Base-by-base conservation (phyloP, 2,329 filamentous ascomycete genomes). In the Pseudogymnoascus sp. region DNA sequence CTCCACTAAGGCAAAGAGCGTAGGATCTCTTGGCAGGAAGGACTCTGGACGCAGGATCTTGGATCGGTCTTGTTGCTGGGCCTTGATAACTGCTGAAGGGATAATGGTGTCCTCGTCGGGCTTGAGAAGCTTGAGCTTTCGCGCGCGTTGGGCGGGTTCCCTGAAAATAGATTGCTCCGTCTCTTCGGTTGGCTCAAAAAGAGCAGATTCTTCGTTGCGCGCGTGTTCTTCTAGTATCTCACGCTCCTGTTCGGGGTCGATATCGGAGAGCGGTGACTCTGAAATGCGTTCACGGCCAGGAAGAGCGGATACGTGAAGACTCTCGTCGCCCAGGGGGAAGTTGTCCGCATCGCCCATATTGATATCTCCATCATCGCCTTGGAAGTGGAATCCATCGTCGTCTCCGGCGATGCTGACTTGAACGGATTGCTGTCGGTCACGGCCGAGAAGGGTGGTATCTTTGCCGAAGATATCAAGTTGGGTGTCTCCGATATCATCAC, bases 1-100 rank as follows among this genome's bases (percentile, higher is more conserved):
- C 70, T 93, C 91, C 80, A 96, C 89, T 22, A 99, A 79, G 35
- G 91, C 90, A 31, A 98, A 82, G 12, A 98, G 81, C 62, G 93
- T 86, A 1, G 93, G 91, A 69, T 99, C 92, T 40, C 90, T 87
- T 1, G 93, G 91, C 50, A 99, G 80, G 76, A 96, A 96, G 0
- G 87, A 86, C 6, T 90, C 86, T 1, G 89, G 84, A 75, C 89
- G 93, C 63, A 96, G 81, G 66, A 98, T 98, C 70, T 89, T 91
- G 53, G 91, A 89, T 67, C 90, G 89, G 73, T 96, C 91, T 63
- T 87, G 83, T 73, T 96, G 92, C 73, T 96, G 91, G 67, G 89
- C 87, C 74, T 91, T 91, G 76, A 99, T 92, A 68, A 93, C 86
- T 33, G 81, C 81, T 69, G 83, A 89, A 10, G 88, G 87, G 35